phyloP scores from a whole-genome alignment of 2,329 filamentous ascomycete species.

The Penicillium sp. region DNA sequence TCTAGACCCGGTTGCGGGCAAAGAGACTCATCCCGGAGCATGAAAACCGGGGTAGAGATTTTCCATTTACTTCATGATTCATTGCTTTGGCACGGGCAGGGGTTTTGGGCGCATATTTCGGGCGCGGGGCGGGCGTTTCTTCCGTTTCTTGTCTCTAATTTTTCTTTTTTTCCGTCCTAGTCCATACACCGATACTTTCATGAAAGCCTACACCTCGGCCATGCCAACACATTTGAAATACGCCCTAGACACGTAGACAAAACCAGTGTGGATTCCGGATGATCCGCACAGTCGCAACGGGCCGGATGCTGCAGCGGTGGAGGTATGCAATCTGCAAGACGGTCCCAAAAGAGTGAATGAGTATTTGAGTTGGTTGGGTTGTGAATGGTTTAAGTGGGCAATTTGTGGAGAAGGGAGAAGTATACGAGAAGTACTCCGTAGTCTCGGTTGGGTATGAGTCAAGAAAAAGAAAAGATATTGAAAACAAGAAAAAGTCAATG shows the following conservation, averaged over 20 bases:
- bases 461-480: neutral
- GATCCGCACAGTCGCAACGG: conserved; percentile 14
- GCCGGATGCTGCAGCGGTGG: conserved; percentile 12
- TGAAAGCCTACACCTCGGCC: neutral
- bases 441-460: neutral
- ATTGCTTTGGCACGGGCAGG: conserved; percentile 17
- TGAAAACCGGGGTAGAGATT: conserved; percentile 9
- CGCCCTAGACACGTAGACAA: conserved; percentile 17
- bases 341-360: conserved; percentile 2
- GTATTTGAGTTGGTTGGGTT: neutral
- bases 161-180: neutral
- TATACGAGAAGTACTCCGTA: neutral
- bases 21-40: conserved; percentile 37
- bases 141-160: conserved; percentile 1
- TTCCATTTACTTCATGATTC: conserved; percentile 1
- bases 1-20: conserved; percentile 68
- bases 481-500: neutral
- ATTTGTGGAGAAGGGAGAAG: neutral
- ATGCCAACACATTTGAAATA: conserved; percentile 6
- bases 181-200: neutral
- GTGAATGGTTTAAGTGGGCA: neutral
- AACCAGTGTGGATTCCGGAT: conserved; percentile 9
- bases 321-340: conserved; percentile 9
- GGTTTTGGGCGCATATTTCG: conserved; percentile 24
- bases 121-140: conserved; percentile 12